Evolutionary conservation across 148 eudicot species (phyloP), one percentile per base, ranked within the genome.

Genomic region (Amaranthus cruentus): DNA sequence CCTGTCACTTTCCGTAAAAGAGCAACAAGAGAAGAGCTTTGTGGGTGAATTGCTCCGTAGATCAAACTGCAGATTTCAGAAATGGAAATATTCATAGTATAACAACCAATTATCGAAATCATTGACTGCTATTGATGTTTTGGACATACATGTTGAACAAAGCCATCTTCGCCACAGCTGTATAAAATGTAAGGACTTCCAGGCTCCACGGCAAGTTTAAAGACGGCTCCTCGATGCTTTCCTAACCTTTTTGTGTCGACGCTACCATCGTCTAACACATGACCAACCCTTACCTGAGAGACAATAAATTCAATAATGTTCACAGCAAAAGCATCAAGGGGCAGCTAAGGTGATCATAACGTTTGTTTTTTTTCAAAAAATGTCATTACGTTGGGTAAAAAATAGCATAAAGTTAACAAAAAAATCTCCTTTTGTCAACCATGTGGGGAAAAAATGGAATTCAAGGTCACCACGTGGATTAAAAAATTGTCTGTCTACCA

Each of bases 161-260:
- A 81, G 66, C 97, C 92, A 81, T 89, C 95, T 70, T 88, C 88
- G 58, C 90, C 95, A 74, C 97, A 86, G 81, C 95, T 91, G 76
- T 88, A 91, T 47, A 91, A 58, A 74, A 87, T 72, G 76, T 86
- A 83, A 13, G 90, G 89, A 85, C 90, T 89, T 73, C 95, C 90
- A 10, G 92, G 97, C 77, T 89, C 97, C 73, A 91, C 83, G 7
- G 90, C 95, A 73, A 91, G 87, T 69, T 83, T 86, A 81, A 82
- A 89, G 15, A 88, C 88, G 52, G 89, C 85, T 48, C 92, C 95
- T 71, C 77, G 83, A 84, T 91, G 97, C 82, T 80, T 81, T 53
- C 90, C 94, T 60, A 91, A 71, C 73, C 79, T 78, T 81, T 83
- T 85, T 58, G 89, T 91, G 71, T 80, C 83, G 42, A 85, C 90